Conservation (phyloP, 805 yeast species). For the Saccharomycopsis selenospora region DNA sequence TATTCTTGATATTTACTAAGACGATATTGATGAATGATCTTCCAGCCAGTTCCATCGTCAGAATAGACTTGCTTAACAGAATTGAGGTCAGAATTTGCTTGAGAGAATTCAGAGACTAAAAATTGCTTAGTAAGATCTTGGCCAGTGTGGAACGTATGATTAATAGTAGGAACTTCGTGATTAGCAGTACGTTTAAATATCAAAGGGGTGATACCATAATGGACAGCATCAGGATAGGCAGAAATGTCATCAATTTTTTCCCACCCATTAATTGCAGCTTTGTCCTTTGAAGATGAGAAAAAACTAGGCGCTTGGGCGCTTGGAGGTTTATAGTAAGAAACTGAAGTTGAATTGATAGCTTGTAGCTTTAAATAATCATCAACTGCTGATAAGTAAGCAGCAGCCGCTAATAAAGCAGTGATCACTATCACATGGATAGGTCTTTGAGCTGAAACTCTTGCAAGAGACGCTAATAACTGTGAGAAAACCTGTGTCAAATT, state of each 20-base stretch:
- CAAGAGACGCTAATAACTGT: constrained; percentile 38
- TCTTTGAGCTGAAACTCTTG: constrained; percentile 56
- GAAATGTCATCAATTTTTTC: constrained; percentile 36
- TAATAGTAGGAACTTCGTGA: constrained; percentile 36
- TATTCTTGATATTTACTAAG: constrained; percentile 51
- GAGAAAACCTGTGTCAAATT: constrained; percentile 16
- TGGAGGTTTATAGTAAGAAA: constrained; percentile 33
- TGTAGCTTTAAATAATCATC: constrained; percentile 51
- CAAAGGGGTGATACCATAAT: constrained; percentile 46
- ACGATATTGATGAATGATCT: constrained; percentile 45
- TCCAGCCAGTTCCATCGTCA: constrained; percentile 49
- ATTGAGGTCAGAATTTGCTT: constrained; percentile 21
- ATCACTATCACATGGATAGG: constrained; percentile 82
- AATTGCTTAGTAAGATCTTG: constrained; percentile 37
- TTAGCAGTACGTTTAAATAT: constrained; percentile 44
- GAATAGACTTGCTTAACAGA: constrained; percentile 24
- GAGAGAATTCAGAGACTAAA: constrained; percentile 31
- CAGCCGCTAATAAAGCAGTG: constrained; percentile 66
- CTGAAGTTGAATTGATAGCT: constrained; percentile 26
- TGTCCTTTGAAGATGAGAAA: constrained; percentile 22
- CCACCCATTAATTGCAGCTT: constrained; percentile 37
- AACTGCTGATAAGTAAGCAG: constrained; percentile 69
- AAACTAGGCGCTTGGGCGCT: constrained; percentile 13
- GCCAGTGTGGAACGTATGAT: constrained; percentile 34
- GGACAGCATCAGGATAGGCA: constrained; percentile 37